These are phyloP conservation scores for Mycena latifolia DNA, from an alignment of 768 basidiomycete genomes.

Conservation along the genomic window DNA sequence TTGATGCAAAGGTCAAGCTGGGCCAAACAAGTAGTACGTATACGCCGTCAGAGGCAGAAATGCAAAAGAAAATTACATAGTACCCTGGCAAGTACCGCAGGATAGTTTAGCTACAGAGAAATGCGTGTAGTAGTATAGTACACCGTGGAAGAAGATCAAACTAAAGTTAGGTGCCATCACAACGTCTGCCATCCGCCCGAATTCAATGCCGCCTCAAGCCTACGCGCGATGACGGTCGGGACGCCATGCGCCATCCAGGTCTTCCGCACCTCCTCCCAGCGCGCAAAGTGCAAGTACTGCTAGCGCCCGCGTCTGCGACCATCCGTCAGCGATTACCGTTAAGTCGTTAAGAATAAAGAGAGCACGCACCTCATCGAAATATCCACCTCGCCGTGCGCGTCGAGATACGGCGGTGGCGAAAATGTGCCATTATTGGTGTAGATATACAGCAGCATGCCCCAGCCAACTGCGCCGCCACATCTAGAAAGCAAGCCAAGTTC, in stretches of 20 bases:
- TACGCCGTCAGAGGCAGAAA: too few relatives aligned
- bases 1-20: too few relatives aligned
- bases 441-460: slow-evolving; percentile 90
- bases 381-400: slow-evolving; percentile 95
- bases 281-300: slow-evolving; percentile 85
- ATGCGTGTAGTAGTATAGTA: too few relatives aligned
- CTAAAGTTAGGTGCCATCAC: too few relatives aligned
- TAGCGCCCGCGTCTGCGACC: slow-evolving; percentile 81
- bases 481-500: slow-evolving; percentile 53
- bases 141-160: too few relatives aligned
- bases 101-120: too few relatives aligned
- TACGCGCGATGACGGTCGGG: slow-evolving; percentile 90
- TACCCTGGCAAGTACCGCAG: too few relatives aligned
- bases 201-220: slow-evolving; percentile 88
- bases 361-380: slow-evolving; percentile 84
- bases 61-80: too few relatives aligned
- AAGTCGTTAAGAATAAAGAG: background rate
- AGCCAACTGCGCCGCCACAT: slow-evolving; percentile 90
- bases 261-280: slow-evolving; percentile 94
- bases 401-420: slow-evolving; percentile 89
- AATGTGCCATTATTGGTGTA: slow-evolving; percentile 94
- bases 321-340: background rate
- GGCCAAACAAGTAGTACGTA: too few relatives aligned
- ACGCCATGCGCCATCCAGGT: slow-evolving; percentile 93
- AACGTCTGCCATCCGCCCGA: slow-evolving; percentile 95